Conservation (phyloP, 768 basidiomycete species). For the Exsudoporus frostii region DNA sequence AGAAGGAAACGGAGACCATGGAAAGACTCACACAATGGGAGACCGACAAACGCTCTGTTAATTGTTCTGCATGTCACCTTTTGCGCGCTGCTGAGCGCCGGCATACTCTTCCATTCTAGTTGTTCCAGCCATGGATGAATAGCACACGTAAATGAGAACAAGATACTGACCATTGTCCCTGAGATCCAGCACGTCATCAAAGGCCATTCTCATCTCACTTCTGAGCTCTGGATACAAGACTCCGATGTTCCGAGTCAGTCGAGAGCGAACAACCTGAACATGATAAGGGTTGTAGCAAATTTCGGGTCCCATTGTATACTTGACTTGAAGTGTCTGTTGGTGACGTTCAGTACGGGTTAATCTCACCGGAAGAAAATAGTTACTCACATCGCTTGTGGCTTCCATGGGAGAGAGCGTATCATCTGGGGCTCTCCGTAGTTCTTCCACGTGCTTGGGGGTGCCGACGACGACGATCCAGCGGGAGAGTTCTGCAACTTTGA, state of each 20-base stretch:
- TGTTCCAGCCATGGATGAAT: not conserved
- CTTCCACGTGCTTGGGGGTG: too few relatives aligned
- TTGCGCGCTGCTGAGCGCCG: conserved; percentile 13
- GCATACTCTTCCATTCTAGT: conserved; percentile 41
- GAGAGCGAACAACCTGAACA: not conserved
- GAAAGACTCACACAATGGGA: conserved; percentile 39
- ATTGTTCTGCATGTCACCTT: conserved; percentile 29
- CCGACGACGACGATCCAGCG: too few relatives aligned
- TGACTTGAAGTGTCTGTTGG: conserved; percentile 33
- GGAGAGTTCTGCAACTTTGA: too few relatives aligned
- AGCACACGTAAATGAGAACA: not conserved
- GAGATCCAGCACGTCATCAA: conserved; percentile 34
- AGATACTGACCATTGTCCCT: conserved; percentile 9
- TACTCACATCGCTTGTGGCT: conserved; percentile 32
- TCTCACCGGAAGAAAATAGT: not conserved
- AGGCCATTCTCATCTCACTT: conserved; percentile 42
- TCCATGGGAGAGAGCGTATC: conserved; percentile 11
- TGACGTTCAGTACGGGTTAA: not conserved
- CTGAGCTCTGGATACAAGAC: conserved; percentile 37
- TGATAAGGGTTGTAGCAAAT: conserved; percentile 30
- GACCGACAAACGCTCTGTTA: conserved; percentile 48
- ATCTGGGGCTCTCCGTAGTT: too few relatives aligned
- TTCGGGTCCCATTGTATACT: conserved; percentile 38
- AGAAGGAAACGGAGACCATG: not conserved
- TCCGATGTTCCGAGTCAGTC: conserved; percentile 38